Percentiles rank a stretch among this genome's conserved stretches.
phyloP scores from a whole-genome alignment of 2,329 filamentous ascomycete genomes.

The Aureobasidium sp. region DNA sequence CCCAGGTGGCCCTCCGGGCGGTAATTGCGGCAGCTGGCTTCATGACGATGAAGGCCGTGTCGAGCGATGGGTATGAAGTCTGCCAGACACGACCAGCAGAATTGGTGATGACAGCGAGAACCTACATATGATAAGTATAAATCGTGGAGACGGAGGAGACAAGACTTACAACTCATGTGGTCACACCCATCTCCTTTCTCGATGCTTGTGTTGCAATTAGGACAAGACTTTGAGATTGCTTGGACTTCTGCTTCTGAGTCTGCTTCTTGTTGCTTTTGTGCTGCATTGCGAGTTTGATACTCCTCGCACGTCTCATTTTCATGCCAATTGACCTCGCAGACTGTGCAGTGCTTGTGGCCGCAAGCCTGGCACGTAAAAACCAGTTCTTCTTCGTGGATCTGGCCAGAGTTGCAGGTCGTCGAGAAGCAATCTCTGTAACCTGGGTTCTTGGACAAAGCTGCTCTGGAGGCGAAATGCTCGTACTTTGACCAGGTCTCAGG shows the following conservation, averaged over 20 bases:
- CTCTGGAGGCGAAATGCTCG: not conserved
- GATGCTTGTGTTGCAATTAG: not conserved
- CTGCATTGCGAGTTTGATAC: not conserved
- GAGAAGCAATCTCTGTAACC: not conserved
- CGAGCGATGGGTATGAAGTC: not conserved
- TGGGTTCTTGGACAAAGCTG: not conserved
- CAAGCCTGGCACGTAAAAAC: slow-evolving; percentile 23
- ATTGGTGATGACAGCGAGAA: not conserved
- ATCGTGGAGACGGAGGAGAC: not conserved
- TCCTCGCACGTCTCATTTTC: slow-evolving; percentile 21
- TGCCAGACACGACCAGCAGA: not conserved
- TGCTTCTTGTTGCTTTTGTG: not conserved
- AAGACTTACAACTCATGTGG: not conserved
- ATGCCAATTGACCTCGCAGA: slow-evolving; percentile 24
- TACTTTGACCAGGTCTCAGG: not conserved
- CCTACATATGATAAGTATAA: not conserved
- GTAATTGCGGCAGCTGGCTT: not conserved
- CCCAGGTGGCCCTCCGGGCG: not conserved
- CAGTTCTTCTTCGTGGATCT: slow-evolving; percentile 16
- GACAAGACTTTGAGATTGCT: not conserved
- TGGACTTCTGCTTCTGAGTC: not conserved
- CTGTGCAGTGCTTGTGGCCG: slow-evolving; percentile 22
- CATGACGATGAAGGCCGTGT: not conserved
- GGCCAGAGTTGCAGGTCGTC: slow-evolving; percentile 12
- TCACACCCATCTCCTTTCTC: not conserved